Conservation (phyloP, 2,329 filamentous ascomycete genomes). For the Ophiostoma australiae region DNA sequence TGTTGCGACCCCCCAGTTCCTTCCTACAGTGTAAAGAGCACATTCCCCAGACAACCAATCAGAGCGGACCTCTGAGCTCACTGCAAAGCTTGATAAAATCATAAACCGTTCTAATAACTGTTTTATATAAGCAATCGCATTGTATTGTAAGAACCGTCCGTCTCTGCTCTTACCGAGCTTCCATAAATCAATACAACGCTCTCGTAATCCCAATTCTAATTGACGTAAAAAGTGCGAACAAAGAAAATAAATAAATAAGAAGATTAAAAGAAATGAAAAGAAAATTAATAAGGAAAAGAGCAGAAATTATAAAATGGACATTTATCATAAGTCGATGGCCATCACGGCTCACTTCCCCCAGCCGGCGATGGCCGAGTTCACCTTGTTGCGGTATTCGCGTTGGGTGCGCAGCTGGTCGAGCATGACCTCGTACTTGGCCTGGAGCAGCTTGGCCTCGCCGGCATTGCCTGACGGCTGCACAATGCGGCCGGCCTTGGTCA, state of each 20-base stretch:
- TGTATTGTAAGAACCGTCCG: not conserved
- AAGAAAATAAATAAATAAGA: not conserved
- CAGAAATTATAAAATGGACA: not conserved
- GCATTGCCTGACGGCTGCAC: slow-evolving; percentile 68
- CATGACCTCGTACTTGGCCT: slow-evolving; percentile 94
- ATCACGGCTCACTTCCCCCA: slow-evolving; percentile 31
- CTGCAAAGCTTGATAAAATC: no score
- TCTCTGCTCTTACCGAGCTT: not conserved
- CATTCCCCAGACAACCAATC: slow-evolving; percentile 1
- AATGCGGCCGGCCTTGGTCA: slow-evolving; percentile 87
- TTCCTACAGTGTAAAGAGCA: not conserved
- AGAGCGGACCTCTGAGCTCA: not conserved
- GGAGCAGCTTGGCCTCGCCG: slow-evolving; percentile 71
- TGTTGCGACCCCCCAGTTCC: not conserved
- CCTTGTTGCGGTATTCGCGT: slow-evolving; percentile 70
- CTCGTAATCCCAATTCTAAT: not conserved
- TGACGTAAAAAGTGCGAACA: not conserved
- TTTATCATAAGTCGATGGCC: not conserved
- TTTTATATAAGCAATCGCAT: not conserved
- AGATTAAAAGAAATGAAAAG: no score
- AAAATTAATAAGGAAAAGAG: not conserved
- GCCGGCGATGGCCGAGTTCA: slow-evolving; percentile 58
- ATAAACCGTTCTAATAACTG: not conserved
- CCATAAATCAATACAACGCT: slow-evolving; percentile 5
- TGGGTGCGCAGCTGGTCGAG: slow-evolving; percentile 85